These are phyloP conservation scores for Perilla frutescens DNA, from an alignment of 257 asterid species.

Conservation along the genomic window DNA sequence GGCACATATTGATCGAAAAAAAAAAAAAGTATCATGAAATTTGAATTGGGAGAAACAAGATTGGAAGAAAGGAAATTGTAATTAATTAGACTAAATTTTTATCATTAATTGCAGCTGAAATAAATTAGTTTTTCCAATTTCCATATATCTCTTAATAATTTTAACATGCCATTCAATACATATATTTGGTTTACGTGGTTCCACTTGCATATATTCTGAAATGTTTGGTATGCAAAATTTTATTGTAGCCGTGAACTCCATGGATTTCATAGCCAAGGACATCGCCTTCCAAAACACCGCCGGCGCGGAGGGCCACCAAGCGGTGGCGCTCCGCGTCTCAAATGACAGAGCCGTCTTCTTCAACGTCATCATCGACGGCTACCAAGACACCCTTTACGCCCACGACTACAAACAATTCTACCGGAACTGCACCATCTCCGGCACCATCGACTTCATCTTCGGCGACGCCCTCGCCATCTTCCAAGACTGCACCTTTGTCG, in stretches of 20 bases:
- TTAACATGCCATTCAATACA: too few relatives aligned
- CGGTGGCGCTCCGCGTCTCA: constrained; percentile 62
- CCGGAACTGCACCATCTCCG: constrained; percentile 57
- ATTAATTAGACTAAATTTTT: too few relatives aligned
- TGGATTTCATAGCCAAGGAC: constrained; percentile 47
- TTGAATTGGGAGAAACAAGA: too few relatives aligned
- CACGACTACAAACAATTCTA: constrained; percentile 58
- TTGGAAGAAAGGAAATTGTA: too few relatives aligned
- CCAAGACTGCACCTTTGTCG: constrained; percentile 60
- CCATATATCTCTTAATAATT: too few relatives aligned
- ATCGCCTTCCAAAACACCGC: constrained; percentile 67
- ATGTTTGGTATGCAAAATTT: too few relatives aligned
- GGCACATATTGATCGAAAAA: too few relatives aligned
- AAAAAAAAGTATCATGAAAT: too few relatives aligned
- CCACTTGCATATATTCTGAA: too few relatives aligned
- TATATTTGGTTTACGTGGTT: too few relatives aligned
- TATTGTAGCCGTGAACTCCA: constrained; percentile 41
- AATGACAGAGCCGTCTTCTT: constrained; percentile 49
- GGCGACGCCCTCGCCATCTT: constrained; percentile 55
- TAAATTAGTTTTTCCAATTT: too few relatives aligned
- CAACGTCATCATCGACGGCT: constrained; percentile 52
- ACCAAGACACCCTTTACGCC: constrained; percentile 67
- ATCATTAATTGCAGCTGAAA: too few relatives aligned
- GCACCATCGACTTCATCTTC: constrained; percentile 67
- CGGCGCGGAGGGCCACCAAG: constrained; percentile 56